Evolutionary conservation across 441 rosid species (phyloP).

Genomic region (Euphorbia schlechtendalii): DNA sequence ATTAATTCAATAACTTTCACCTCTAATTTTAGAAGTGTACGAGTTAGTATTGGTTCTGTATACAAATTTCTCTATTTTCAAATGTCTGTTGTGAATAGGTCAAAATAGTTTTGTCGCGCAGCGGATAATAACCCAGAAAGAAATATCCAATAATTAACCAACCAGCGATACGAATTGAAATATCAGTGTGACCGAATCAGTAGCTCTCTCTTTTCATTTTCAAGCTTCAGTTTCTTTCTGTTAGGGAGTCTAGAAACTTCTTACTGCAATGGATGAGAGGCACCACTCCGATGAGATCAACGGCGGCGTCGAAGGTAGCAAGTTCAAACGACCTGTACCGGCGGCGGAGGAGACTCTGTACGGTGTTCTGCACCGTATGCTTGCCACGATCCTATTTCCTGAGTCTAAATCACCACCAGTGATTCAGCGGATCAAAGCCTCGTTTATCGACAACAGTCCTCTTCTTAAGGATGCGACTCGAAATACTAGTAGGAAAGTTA

Average conservation of each 20-base stretch:
- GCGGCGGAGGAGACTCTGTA: constrained; percentile 31
- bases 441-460: constrained; percentile 44
- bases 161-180: not conserved
- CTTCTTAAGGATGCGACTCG: constrained; percentile 47
- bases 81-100: not conserved
- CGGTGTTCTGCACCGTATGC: constrained; percentile 36
- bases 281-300: constrained; percentile 22
- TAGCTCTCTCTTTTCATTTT: not conserved
- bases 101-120: not conserved
- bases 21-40: too few relatives aligned
- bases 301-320: constrained; percentile 25
- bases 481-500: constrained; percentile 39
- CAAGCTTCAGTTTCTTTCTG: not conserved
- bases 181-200: not conserved
- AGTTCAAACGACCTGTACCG: not conserved
- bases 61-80: too few relatives aligned
- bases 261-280: constrained; percentile 25
- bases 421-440: constrained; percentile 40
- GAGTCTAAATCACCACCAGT: constrained; percentile 38
- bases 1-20: too few relatives aligned
- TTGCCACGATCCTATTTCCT: constrained; percentile 43
- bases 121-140: not conserved
- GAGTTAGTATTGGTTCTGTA: too few relatives aligned
- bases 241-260: not conserved
- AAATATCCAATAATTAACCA: not conserved